Conservation (phyloP, 176 grass and related monocot genomes). For the Areca catechu region DNA sequence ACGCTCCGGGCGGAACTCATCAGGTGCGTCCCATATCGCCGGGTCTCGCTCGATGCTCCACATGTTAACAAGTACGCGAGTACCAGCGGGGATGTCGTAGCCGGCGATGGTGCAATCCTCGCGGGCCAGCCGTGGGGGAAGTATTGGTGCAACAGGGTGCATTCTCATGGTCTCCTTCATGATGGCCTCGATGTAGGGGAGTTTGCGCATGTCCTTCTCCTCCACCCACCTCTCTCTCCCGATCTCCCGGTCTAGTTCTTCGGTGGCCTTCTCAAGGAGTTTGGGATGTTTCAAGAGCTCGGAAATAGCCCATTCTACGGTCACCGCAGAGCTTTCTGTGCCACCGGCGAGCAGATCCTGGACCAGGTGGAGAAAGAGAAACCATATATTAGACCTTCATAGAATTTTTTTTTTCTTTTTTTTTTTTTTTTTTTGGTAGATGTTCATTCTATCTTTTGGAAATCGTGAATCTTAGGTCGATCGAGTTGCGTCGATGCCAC, state of each 20-base stretch:
- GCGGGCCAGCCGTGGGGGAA: constrained; percentile 28
- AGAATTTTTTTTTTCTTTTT: no score
- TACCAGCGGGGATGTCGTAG: constrained; percentile 34
- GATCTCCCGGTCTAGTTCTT: constrained; percentile 50
- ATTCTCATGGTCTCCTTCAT: constrained; percentile 58
- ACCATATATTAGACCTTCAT: no score
- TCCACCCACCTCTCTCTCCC: constrained; percentile 27
- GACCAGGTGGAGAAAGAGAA: not conserved
- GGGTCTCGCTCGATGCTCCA: constrained; percentile 52
- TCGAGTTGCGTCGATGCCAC: no score
- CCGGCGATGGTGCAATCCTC: constrained; percentile 29
- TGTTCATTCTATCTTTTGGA: no score
- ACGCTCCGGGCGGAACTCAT: constrained; percentile 43
- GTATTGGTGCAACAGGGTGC: constrained; percentile 42
- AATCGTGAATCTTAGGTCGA: no score
- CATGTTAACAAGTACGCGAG: constrained; percentile 31
- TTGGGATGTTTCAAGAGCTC: constrained; percentile 41
- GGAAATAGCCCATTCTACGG: constrained; percentile 41
- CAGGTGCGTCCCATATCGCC: constrained; percentile 30
- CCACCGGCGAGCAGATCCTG: constrained; percentile 47
- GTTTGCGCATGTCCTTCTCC: constrained; percentile 30
- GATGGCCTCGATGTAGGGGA: constrained; percentile 45
- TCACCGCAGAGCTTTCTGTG: constrained; percentile 37
- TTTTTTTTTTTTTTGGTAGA: no score
- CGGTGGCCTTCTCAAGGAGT: constrained; percentile 32